Base-by-base conservation (phyloP, 2,329 filamentous ascomycete genomes). In the Chaetomium olivaceum region DNA sequence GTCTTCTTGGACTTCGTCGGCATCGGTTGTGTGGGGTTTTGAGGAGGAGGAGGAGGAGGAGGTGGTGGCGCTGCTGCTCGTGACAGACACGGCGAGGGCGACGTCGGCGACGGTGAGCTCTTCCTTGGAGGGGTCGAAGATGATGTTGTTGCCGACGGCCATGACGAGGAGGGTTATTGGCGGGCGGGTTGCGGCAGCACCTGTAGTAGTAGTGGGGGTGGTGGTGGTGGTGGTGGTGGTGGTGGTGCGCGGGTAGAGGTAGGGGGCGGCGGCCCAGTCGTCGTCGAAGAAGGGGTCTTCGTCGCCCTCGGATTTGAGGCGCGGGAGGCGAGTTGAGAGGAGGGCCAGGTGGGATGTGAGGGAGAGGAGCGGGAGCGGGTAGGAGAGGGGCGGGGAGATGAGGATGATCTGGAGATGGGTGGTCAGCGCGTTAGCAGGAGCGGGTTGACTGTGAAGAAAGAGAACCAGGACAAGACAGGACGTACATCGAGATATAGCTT, bases 271-370 rank as follows among this genome's bases (percentile, higher is more conserved):
- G 69, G 91, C 92, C 95, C 95, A 99, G 80, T 99, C 95, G 79
- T 99, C 95, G 80, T 97, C 91, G 79, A 99, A 99, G 75, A 97
- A 89, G 14, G 95, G 95, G 73, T 99, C 95, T 80, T 99, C 95
- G 79, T 98, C 94, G 65, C 87, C 87, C 77, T 96, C 91, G 1
- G 93, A 97, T 76, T 92, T 92, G 60, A 97, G 83, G 29, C 88
- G 86, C 8, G 95, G 95, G 2, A 98, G 83, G 69, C 91, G 89
- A 7, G 95, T 94, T 33, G 91, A 89, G 68, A 97, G 88, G 56
- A 99, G 90, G 3, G 95, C 95, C 67, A 99, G 89, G 76, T 99
- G 93, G 57, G 92, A 94, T 23, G 95, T 96, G 65, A 98, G 85
- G 36, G 93, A 97, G 51, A 99, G 88, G 12, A 99, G 86, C 1